Conservation (phyloP, 139 green algal genomes). For the Raphidocelis subcapitata region DNA sequence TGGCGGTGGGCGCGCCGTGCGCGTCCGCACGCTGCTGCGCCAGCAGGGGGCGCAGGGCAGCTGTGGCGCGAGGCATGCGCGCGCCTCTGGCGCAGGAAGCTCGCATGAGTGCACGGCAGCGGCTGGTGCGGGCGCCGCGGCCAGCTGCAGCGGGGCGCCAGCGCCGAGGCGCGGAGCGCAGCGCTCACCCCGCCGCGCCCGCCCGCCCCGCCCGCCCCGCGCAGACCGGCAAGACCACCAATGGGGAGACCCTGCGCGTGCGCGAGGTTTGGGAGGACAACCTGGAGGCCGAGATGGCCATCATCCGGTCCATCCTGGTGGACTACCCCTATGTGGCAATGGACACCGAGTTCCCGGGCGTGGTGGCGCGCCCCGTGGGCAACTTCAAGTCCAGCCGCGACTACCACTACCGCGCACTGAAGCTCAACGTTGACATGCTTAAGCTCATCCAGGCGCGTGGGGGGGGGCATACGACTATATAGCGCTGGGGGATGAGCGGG, state of each 20-base stretch:
- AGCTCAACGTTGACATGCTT: constrained; percentile 98
- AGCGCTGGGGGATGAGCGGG: too few species aligned
- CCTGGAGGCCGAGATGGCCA: constrained; percentile 88
- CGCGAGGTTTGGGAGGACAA: constrained; percentile 97
- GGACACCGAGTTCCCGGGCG: constrained; percentile 97
- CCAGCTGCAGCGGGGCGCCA: too few species aligned
- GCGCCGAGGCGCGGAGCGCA: too few species aligned
- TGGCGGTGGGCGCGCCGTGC: too few species aligned
- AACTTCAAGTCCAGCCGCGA: constrained; percentile 95
- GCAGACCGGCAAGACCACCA: constrained; percentile 52
- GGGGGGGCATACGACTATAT: too few species aligned
- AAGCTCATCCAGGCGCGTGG: constrained; percentile 99
- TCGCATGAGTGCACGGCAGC: too few species aligned
- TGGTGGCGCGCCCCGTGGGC: constrained; percentile 93
- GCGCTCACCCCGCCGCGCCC: too few species aligned
- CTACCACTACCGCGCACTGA: constrained; percentile 88
- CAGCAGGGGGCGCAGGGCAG: too few species aligned
- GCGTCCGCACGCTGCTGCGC: too few species aligned
- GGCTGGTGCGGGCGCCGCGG: too few species aligned
- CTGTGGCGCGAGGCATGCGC: too few species aligned
- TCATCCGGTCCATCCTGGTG: constrained; percentile 92
- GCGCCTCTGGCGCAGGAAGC: too few species aligned
- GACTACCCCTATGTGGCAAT: constrained; percentile 95
- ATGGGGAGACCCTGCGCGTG: constrained; percentile 79
- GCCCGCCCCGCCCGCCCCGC: not conserved